phyloP scores from a whole-genome alignment of 176 grass and related monocot genomes.

The barley (Hordeum vulgare) region MorexV3_pseudomolecules_assembly NC_058520.1:487091338-487091837 shows the following conservation, averaged over 20 bases:
- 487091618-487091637: conserved; percentile 37
- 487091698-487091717: conserved; percentile 56
- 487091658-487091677: conserved; percentile 51
- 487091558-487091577: conserved; percentile 67
- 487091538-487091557: conserved; percentile 68
- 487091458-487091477: conserved; percentile 57
- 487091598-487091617: conserved; percentile 64
- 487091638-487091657: conserved; percentile 52
- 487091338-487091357: conserved; percentile 55
- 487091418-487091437: conserved; percentile 76
- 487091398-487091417: conserved; percentile 83
- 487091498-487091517: conserved; percentile 33
- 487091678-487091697: conserved; percentile 49
- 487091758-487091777: conserved; percentile 72
- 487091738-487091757: conserved; percentile 70
- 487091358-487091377: conserved; percentile 74
- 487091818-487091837: conserved; percentile 45
- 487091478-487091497: conserved; percentile 58
- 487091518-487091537: conserved; percentile 49
- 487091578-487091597: conserved; percentile 56
- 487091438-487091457: conserved; percentile 54
- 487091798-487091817: conserved; percentile 18
- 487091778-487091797: conserved; percentile 60
- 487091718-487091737: conserved; percentile 57
- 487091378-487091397: conserved; percentile 79